Base-by-base conservation (phyloP, 2,329 filamentous ascomycete genomes). In the Orbilia blumenaviensis region DNA sequence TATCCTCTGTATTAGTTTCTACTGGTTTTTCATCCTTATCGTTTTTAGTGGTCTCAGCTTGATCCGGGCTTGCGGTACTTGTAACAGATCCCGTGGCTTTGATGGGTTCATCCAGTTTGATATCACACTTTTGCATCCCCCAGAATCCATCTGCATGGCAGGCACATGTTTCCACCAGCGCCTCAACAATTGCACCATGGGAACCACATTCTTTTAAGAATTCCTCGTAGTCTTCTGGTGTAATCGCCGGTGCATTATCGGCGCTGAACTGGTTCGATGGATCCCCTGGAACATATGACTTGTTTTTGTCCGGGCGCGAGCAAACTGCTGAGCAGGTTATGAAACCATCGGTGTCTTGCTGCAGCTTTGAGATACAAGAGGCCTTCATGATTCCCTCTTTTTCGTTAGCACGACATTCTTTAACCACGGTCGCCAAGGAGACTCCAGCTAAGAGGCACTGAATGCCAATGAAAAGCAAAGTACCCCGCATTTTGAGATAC, bases 391-490 rank as follows among this genome's bases (percentile, higher is more conserved):
- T 10, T 42, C 16, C n/a, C 5, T 25, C 4, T 60, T 36, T 5
- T 16, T 18, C 1, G 4, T 18, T 14, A 27, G n/a, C 34, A 14
- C 14, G 18, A 18, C 62, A 66, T 16, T 21, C 9, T 25, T 66
- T 56, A 29, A 66, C 48, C n/a, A 32, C 41, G 10, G 62, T 66
- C 10, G 62, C 62, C 10, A 32, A 16, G 27, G 62, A 8, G n/a
- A 56, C 1, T 1, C 46, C 48, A 12, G 52, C 18, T 25, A 66
- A 14, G 6, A 41, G 18, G 14, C 46, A 54, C 9, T 42, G 62
- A 27, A 66, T 4, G 4, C 62, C 36, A 1, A 44, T 1, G n/a
- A 32, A 34, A 4, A 56, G 4, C 7, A 27, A 21, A n/a, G 23
- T 21, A 14, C 44, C 27, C 2, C 48, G 34, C 62, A 66, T 66